Base-by-base conservation (phyloP, 2,329 filamentous ascomycete genomes). In the Gaeumannomyces sp. region DNA sequence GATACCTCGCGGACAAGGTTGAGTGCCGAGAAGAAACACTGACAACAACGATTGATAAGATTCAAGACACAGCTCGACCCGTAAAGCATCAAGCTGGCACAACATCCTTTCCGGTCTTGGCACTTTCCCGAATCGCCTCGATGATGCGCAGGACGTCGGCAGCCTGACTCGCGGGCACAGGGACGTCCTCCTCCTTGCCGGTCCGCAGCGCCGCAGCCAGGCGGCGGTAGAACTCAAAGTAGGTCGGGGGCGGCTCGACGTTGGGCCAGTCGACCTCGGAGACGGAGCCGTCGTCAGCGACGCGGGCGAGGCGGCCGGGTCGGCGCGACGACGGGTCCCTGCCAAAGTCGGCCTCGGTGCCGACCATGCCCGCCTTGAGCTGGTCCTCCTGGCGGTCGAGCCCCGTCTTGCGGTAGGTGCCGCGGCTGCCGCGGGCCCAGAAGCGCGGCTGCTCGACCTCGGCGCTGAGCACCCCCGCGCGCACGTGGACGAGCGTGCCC, bases 381-480 rank as follows among this genome's bases (percentile, higher is more conserved):
- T 92, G 89, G 65, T 88, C 85, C 77, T 95, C 91, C 75, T 94
- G 91, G 1, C 86, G 79, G 73, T 95, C 91, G 2, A 94, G 80
- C 64, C 83, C 80, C 56, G 79, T 77, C 81, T 93, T 94, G 78
- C 85, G 89, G 76, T 89, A 94, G 72, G 85, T 90, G 0, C 89
- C 91, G 75, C 88, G 87, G 25, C 85, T 85, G 28, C 91, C 91
- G 31, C 90, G 81, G 13, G 93, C 81, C 90, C 91, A 93, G 80
- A 88, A 94, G 56, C 91, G 80, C 66, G 89, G 79, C 78, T 94
- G 91, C 67, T 84, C 79, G 29, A 79, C 79, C 76, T 93, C 90
- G 3, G 85, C 84, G 72, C 86, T 90, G 62, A 92, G 79, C 28
- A 90, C 84, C 58, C 83, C 85, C 65, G 88, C 89, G 73, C 91